These are phyloP conservation scores for Penicillium arizonense DNA, from an alignment of 495 filamentous ascomycete species.

Conservation along the genomic window DNA sequence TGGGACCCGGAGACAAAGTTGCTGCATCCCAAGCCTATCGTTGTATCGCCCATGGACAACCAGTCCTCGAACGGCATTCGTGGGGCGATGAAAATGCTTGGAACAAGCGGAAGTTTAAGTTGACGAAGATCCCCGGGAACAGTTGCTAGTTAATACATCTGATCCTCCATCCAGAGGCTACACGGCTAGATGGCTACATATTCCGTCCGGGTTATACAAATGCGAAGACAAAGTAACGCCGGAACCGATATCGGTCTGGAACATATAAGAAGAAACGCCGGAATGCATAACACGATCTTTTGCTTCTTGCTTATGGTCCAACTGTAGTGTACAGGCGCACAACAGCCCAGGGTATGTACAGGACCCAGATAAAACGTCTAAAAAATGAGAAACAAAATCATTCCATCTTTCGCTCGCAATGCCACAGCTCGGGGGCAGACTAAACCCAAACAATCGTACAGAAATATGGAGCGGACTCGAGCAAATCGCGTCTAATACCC, in stretches of 20 bases:
- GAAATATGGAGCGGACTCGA: conserved; percentile 39
- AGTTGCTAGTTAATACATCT: not conserved
- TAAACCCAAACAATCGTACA: conserved; percentile 53
- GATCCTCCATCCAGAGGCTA: not conserved
- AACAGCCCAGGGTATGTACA: conserved; percentile 52
- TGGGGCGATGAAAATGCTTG: conserved; percentile 35
- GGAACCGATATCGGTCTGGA: conserved; percentile 2
- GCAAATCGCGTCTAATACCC: conserved; percentile 39
- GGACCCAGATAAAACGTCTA: conserved; percentile 48
- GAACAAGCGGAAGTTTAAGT: conserved; percentile 23
- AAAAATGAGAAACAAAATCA: conserved; percentile 37
- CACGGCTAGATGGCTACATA: conserved; percentile 3
- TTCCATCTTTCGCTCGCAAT: conserved; percentile 49
- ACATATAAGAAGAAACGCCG: conserved; percentile 18
- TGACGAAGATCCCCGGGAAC: not conserved
- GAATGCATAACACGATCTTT: conserved; percentile 44
- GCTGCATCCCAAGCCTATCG: conserved; percentile 37
- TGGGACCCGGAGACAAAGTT: conserved; percentile 41
- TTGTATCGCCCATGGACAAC: conserved; percentile 24
- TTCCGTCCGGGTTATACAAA: not conserved
- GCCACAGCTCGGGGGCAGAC: conserved; percentile 44
- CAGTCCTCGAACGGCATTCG: conserved; percentile 26
- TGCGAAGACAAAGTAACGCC: conserved; percentile 7
- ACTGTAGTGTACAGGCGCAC: conserved; percentile 48
- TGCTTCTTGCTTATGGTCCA: conserved; percentile 44